Evolutionary conservation across 495 filamentous ascomycete species (phyloP).

Genomic region (Cenococcum geophilum): DNA sequence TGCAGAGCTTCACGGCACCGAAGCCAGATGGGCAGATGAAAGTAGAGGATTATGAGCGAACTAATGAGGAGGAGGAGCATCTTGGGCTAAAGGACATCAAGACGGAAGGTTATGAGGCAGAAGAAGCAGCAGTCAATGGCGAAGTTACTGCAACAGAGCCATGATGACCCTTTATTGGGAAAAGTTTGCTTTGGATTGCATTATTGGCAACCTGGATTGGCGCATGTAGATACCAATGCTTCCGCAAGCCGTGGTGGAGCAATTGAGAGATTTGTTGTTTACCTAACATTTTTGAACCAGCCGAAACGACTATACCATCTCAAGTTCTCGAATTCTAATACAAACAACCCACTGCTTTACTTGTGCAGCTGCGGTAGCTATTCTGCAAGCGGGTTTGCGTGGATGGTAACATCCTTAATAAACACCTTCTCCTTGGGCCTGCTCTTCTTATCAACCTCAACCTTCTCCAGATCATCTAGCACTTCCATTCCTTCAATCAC

Average conservation of each 20-base stretch:
- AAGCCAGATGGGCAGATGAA: slow-evolving; percentile 74
- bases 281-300: too few relatives aligned
- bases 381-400: slow-evolving; percentile 86
- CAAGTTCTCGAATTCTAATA: neutral
- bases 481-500: slow-evolving; percentile 60
- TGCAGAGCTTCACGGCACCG: slow-evolving; percentile 72
- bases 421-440: slow-evolving; percentile 64
- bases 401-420: slow-evolving; percentile 75
- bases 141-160: slow-evolving; percentile 6
- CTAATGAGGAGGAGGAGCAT: slow-evolving; percentile 85
- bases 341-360: too few relatives aligned
- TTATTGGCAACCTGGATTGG: neutral
- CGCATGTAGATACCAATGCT: slow-evolving; percentile 24
- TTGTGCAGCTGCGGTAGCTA: neutral
- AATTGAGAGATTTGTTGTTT: neutral
- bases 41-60: slow-evolving; percentile 79
- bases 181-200: slow-evolving; percentile 8
- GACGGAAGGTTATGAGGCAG: slow-evolving; percentile 72
- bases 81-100: slow-evolving; percentile 89
- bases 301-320: neutral
- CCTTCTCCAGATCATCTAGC: slow-evolving; percentile 67
- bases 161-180: neutral
- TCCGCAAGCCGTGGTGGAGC: slow-evolving; percentile 15
- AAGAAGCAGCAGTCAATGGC: slow-evolving; percentile 15
- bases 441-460: slow-evolving; percentile 86